Percentiles rank a stretch among this genome's conserved stretches.
Evolutionary conservation across 768 basidiomycete species (phyloP).

Genomic region (Mycena vitilis): DNA sequence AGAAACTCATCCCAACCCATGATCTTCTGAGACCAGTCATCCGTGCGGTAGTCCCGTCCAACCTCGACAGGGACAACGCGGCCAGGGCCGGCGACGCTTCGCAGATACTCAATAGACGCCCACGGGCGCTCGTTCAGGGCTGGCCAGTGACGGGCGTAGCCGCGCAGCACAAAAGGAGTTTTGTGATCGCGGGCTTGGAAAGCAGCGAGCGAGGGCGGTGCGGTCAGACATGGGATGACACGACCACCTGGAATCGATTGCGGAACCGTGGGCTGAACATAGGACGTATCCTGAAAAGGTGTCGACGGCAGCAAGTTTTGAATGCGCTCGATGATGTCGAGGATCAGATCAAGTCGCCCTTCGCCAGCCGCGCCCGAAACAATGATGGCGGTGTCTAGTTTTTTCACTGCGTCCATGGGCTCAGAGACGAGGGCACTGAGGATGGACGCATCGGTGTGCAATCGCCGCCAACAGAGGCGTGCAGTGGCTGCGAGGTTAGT

Average conservation of each 20-base stretch:
- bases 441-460: constrained; percentile 84
- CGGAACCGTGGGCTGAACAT: constrained; percentile 34
- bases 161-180: constrained; percentile 80
- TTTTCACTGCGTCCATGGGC: constrained; percentile 60
- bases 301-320: constrained; percentile 54
- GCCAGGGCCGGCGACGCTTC: constrained; percentile 77
- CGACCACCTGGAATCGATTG: constrained; percentile 37
- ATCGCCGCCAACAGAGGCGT: constrained; percentile 65
- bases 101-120: constrained; percentile 77
- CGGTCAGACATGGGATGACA: constrained; percentile 52
- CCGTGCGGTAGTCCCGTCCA: constrained; percentile 83
- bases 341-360: constrained; percentile 69
- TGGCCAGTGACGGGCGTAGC: constrained; percentile 79
- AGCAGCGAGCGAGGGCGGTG: constrained; percentile 67
- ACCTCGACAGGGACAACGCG: constrained; percentile 92
- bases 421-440: constrained; percentile 57
- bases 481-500: constrained; percentile 58
- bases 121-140: constrained; percentile 79
- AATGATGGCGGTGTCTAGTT: constrained; percentile 85
- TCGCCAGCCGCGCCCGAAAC: constrained; percentile 82
- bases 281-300: constrained; percentile 18
- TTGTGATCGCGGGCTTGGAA: constrained; percentile 60
- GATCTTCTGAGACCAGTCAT: constrained; percentile 85
- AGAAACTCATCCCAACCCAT: constrained; percentile 86
- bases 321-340: constrained; percentile 67